Base-by-base conservation (phyloP, 768 basidiomycete species). In the Hygrophoropsis aurantiaca region DNA sequence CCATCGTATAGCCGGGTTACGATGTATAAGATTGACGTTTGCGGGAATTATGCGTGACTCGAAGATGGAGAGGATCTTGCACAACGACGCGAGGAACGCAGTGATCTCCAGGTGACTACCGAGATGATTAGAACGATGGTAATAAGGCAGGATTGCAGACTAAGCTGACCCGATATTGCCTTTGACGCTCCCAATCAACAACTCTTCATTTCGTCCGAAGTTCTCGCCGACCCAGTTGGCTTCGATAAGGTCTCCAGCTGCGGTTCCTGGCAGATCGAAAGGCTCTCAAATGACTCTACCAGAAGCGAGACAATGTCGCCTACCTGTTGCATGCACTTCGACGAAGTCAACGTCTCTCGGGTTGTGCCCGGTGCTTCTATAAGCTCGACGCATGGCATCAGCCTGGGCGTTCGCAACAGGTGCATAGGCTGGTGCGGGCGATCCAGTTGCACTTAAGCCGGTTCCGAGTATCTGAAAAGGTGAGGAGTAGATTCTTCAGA, bases 321-420 rank as follows among this genome's bases (percentile, higher is more conserved):
- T 7, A 30, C 74, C 77, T 18, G 78, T 78, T 15, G 73, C 75
- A 47, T 80, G 79, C 11, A 75, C 49, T 52, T 79, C 78, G 0
- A 79, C 65, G 49, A 65, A 80, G 47, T 78, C 77, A 3, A 73
- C 73, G 19, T 79, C 74, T 1, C 45, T 46, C 2, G 73, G 73
- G 15, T 44, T 44, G 21, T 62, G 59, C 1, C 60, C 56, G 4
- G 67, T 64, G 4, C 58, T 51, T 11, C 53, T 32, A 52, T 64
- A 77, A 2, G 73, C 74, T n/a, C 55, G 55, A 2, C 42, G 49
- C 65, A 75, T 75, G 3, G 71, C 69, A 23, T 65, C 57, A 16
- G 52, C 58, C 46, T 74, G 74, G 5, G 70, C 58, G 2, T 57
- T 57, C 0, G 68, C 71, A 11, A 71, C 64, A n/a, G 73, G 75